phyloP scores from a whole-genome alignment of 768 basidiomycete species.

The Trametes cingulata region DNA sequence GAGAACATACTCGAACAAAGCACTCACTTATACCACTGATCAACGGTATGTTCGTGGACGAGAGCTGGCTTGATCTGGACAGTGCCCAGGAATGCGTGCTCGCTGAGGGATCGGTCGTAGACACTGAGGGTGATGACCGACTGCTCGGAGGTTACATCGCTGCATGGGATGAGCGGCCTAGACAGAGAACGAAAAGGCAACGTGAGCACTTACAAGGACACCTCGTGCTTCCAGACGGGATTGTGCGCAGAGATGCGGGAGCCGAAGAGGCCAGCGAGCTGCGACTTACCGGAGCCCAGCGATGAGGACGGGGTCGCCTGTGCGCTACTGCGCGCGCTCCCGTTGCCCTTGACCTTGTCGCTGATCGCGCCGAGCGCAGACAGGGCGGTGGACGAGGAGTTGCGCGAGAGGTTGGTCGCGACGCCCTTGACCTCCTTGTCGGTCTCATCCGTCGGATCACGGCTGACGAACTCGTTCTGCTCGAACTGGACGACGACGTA shows the following conservation, averaged over 20 bases:
- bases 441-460: slow-evolving; percentile 82
- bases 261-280: slow-evolving; percentile 51
- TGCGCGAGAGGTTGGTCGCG: slow-evolving; percentile 57
- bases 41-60: slow-evolving; percentile 91
- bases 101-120: slow-evolving; percentile 83
- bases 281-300: slow-evolving; percentile 26
- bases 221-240: slow-evolving; percentile 99
- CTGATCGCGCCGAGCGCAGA: slow-evolving; percentile 66
- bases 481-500: slow-evolving; percentile 99
- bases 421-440: slow-evolving; percentile 90
- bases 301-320: slow-evolving; percentile 32
- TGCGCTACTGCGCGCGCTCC: slow-evolving; percentile 20
- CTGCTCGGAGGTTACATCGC: slow-evolving; percentile 90
- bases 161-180: slow-evolving; percentile 35
- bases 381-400: slow-evolving; percentile 63
- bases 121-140: slow-evolving; percentile 86
- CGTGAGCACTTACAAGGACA: slow-evolving; percentile 81
- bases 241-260: slow-evolving; percentile 70
- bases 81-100: slow-evolving; percentile 88
- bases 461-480: slow-evolving; percentile 95
- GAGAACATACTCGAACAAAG: background rate
- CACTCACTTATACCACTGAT: slow-evolving; percentile 95
- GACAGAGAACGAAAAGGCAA: background rate
- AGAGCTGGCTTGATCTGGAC: slow-evolving; percentile 90
- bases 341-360: slow-evolving; percentile 37